Conservation (phyloP, 441 rosid genomes). For the Kokia cookei region DNA sequence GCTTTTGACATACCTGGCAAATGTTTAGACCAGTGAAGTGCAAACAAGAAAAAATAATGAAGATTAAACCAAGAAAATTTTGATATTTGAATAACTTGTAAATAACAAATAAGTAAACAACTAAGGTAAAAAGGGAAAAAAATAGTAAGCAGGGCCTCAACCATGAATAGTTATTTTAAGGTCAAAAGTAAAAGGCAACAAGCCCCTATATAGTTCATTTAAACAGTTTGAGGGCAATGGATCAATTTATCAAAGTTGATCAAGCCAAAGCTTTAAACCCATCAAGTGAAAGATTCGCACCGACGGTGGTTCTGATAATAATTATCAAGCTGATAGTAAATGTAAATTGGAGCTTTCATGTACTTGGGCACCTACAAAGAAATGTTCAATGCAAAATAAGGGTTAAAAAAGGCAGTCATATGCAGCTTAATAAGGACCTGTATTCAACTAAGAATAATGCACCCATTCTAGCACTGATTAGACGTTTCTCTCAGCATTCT, state of each 20-base stretch:
- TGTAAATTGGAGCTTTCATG: slow-evolving; percentile 87
- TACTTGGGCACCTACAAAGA: slow-evolving; percentile 53
- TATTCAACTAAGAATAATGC: not conserved
- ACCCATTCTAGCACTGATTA: not conserved
- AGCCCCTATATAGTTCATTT: not conserved
- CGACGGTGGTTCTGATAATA: slow-evolving; percentile 90
- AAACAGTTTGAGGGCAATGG: not conserved
- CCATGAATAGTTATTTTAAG: too few relatives aligned
- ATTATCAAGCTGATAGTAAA: slow-evolving; percentile 91
- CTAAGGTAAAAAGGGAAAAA: too few relatives aligned
- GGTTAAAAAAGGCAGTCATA: not conserved
- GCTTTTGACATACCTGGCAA: slow-evolving; percentile 78
- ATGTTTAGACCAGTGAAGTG: not conserved
- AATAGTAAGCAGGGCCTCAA: too few relatives aligned
- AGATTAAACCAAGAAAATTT: not conserved
- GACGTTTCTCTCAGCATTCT: not conserved
- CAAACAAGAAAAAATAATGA: not conserved
- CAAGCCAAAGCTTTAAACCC: not conserved
- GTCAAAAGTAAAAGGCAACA: not conserved
- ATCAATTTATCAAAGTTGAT: not conserved
- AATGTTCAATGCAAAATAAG: not conserved
- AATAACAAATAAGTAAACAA: not conserved
- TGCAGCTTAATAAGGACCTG: not conserved
- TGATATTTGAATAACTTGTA: not conserved
- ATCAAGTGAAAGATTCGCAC: slow-evolving; percentile 33